A percentile compares a stretch with the other conserved stretches of the same genome.
Conservation (phyloP, 331 rosid species). For the Saraca asoca region DNA sequence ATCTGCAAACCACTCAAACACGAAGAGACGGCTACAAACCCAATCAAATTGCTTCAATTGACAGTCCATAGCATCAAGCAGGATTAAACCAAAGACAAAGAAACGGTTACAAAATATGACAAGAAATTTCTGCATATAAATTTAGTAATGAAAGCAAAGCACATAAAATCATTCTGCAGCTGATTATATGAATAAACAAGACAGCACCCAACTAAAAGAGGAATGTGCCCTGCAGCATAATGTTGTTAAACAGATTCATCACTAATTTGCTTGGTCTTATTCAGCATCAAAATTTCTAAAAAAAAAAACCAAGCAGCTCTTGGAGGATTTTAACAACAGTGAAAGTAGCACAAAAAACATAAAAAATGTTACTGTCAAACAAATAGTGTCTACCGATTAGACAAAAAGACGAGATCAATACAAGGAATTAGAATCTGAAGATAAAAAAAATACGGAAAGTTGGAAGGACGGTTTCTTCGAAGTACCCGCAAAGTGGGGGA, state of each 20-base stretch:
- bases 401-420: conserved; percentile 12
- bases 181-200: background rate
- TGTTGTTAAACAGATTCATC: background rate
- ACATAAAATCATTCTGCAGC: conserved; percentile 14
- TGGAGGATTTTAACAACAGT: background rate
- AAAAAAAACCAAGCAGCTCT: too few relatives aligned
- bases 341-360: background rate
- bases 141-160: background rate
- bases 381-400: conserved; percentile 13
- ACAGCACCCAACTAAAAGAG: background rate
- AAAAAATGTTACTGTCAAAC: background rate
- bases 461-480: conserved; percentile 20
- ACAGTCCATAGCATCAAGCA: too few relatives aligned
- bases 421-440: conserved; percentile 20
- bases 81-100: too few relatives aligned
- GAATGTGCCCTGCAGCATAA: background rate
- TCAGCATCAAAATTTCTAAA: background rate
- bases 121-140: too few relatives aligned
- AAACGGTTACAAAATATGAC: too few relatives aligned
- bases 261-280: conserved; percentile 4
- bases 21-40: too few relatives aligned
- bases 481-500: conserved; percentile 92
- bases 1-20: too few relatives aligned
- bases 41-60: too few relatives aligned
- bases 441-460: conserved; percentile 1